Percentiles rank a stretch among this genome's conserved stretches.
Conservation (phyloP, 257 asterid species). For the Nicotiana undulata region DNA sequence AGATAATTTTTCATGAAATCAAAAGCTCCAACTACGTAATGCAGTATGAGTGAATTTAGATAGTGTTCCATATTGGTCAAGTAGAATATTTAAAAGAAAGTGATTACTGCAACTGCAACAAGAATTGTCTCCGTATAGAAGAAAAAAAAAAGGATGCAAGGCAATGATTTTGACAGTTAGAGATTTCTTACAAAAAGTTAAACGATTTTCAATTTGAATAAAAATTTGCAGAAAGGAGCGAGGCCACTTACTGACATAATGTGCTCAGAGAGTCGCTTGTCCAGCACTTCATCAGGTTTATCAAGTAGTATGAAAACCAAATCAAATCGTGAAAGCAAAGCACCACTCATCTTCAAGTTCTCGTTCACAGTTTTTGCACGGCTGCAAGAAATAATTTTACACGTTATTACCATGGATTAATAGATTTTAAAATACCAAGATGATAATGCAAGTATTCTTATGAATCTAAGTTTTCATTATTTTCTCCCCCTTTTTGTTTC, state of each 20-base stretch:
- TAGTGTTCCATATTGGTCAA: background rate
- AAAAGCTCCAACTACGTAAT: background rate
- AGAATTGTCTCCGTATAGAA: background rate
- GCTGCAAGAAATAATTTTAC: constrained; percentile 42
- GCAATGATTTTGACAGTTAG: background rate
- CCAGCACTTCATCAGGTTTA: constrained; percentile 89
- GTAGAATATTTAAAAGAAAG: background rate
- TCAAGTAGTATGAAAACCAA: constrained; percentile 97
- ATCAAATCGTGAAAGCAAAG: constrained; percentile 95
- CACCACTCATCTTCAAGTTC: constrained; percentile 90
- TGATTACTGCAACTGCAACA: background rate
- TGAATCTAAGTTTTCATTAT: background rate
- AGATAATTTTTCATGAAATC: background rate
- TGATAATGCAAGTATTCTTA: background rate
- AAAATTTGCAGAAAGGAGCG: constrained; percentile 11
- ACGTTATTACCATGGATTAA: background rate
- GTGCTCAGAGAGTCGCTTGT: constrained; percentile 93
- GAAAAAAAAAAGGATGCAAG: background rate
- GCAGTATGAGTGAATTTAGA: background rate
- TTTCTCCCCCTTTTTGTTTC: background rate
- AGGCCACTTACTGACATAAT: constrained; percentile 88
- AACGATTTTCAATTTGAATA: background rate
- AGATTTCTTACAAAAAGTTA: background rate
- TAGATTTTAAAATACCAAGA: background rate
- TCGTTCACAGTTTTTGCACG: constrained; percentile 99